These are phyloP conservation scores for Ophiocordyceps polyrhachis-furcata DNA, from an alignment of 2,329 filamentous ascomycete genomes.

Conservation along the genomic window DNA sequence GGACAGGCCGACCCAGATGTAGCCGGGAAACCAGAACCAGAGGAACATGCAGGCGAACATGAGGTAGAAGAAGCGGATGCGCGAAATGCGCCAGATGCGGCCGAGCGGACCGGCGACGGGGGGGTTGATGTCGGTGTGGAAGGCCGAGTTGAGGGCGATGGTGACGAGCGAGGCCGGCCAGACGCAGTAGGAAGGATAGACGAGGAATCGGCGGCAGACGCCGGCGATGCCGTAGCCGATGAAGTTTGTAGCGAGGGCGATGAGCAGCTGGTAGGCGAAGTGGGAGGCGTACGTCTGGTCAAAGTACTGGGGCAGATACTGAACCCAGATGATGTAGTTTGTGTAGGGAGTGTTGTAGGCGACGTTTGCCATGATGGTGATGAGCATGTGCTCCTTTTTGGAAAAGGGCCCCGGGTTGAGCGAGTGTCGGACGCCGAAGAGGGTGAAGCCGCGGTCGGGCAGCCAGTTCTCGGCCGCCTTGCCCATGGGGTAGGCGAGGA, in stretches of 20 bases:
- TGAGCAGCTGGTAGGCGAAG: constrained; percentile 35
- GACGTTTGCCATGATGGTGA: constrained; percentile 44
- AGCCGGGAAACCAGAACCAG: constrained; percentile 40
- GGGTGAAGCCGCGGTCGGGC: constrained; percentile 26
- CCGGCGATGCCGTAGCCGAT: constrained; percentile 41
- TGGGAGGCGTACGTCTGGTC: constrained; percentile 32
- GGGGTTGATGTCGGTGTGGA: constrained; percentile 26
- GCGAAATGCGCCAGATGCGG: constrained; percentile 25
- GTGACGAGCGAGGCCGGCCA: constrained; percentile 38
- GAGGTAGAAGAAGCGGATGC: constrained; percentile 31
- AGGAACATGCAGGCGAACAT: constrained; percentile 34
- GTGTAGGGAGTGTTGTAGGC: constrained; percentile 34
- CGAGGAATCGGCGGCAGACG: constrained; percentile 31
- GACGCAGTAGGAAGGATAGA: constrained; percentile 35
- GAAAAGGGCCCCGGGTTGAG: constrained; percentile 38
- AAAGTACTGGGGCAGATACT: constrained; percentile 32
- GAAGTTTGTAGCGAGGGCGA: constrained; percentile 35
- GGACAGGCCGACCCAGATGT: constrained; percentile 30
- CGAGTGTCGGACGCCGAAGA: constrained; percentile 23
- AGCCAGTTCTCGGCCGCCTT: constrained; percentile 30
- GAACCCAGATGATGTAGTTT: constrained; percentile 35
- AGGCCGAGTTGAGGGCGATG: constrained; percentile 33
- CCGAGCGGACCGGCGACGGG: constrained; percentile 22
- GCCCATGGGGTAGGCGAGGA: constrained; percentile 36
- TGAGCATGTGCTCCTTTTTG: constrained; percentile 42